Evolutionary conservation across 2,329 filamentous ascomycete species (phyloP).

Genomic region (Teratosphaeria gauchensis): DNA sequence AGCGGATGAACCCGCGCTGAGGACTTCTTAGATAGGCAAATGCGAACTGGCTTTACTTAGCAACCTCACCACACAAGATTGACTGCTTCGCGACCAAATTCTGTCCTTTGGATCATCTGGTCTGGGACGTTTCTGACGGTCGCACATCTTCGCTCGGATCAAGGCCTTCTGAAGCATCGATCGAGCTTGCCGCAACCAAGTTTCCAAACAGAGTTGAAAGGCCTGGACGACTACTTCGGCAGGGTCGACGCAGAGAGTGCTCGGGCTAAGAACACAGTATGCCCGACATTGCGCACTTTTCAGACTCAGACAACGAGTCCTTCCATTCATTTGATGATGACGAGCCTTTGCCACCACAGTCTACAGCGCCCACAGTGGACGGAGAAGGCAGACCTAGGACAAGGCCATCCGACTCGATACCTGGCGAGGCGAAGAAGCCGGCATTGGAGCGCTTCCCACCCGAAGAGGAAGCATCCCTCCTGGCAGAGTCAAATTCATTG

Average conservation of each 20-base stretch:
- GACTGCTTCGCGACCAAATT: neutral
- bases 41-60: neutral
- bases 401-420: neutral
- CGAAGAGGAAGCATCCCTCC: conserved; percentile 44
- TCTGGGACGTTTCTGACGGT: neutral
- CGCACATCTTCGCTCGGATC: neutral
- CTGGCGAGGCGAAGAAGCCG: conserved; percentile 1
- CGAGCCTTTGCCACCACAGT: conserved; percentile 10
- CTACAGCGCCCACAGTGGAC: neutral
- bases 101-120: neutral
- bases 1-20: neutral
- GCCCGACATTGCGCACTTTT: conserved; percentile 11
- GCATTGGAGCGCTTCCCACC: conserved; percentile 27
- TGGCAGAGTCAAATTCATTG: conserved; percentile 60
- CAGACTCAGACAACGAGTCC: conserved; percentile 20
- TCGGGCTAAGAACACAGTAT: neutral
- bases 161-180: neutral
- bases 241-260: neutral
- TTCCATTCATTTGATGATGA: conserved; percentile 24
- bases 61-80: neutral
- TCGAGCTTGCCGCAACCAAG: neutral
- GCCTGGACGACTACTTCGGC: neutral
- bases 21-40: neutral
- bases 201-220: neutral
- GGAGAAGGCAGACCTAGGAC: neutral